Evolutionary conservation across 768 basidiomycete genomes (phyloP).

Genomic region (Pisolithus sp.): DNA sequence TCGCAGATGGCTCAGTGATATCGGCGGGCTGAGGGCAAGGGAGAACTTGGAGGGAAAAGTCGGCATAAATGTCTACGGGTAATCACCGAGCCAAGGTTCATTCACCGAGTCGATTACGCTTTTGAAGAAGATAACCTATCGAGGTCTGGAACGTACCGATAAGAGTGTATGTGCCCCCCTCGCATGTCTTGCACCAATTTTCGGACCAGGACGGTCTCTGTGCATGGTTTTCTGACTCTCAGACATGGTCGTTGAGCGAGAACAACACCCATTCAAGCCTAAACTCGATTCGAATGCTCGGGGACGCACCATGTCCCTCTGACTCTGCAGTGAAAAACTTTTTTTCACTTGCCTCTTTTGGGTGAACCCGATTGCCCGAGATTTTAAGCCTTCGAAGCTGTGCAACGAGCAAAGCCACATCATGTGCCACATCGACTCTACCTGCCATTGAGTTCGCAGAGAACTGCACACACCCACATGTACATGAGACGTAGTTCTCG

Average conservation of each 20-base stretch:
- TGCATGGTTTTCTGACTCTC: not conserved
- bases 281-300: constrained; percentile 17
- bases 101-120: constrained; percentile 35
- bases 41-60: constrained; percentile 10
- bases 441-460: too few relatives aligned
- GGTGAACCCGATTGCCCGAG: constrained; percentile 8
- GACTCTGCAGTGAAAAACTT: constrained; percentile 12
- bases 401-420: constrained; percentile 8
- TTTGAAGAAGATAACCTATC: constrained; percentile 11
- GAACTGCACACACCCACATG: too few relatives aligned
- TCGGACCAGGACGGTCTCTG: not conserved
- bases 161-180: not conserved
- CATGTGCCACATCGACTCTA: not conserved
- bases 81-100: constrained; percentile 35
- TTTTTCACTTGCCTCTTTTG: constrained; percentile 17
- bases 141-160: constrained; percentile 8
- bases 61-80: constrained; percentile 11
- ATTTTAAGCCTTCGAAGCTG: constrained; percentile 18
- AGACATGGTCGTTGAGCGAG: constrained; percentile 1
- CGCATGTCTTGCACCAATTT: not conserved
- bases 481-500: too few relatives aligned
- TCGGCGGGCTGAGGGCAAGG: constrained; percentile 14
- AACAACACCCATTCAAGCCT: not conserved
- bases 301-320: constrained; percentile 10
- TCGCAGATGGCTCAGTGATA: constrained; percentile 4